Base-by-base conservation (phyloP, 1,139 yeast genomes). In the Sporopachydermia cereana region DNA sequence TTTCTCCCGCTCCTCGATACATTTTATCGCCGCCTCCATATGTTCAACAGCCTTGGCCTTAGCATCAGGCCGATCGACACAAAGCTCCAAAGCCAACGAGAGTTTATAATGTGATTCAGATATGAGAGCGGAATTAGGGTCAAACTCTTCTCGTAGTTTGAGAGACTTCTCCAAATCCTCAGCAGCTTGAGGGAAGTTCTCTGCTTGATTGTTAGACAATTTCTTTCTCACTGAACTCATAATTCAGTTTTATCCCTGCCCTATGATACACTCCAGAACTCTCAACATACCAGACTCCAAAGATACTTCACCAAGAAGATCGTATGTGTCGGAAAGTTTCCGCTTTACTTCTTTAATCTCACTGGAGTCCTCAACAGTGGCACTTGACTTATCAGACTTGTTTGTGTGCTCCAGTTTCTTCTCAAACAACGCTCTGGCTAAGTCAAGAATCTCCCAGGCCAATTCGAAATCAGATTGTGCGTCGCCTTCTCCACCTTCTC, bases 361-460 rank as follows among this genome's bases (percentile, higher is more conserved):
- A 3, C 55, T 48, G 2, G 39, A 39, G 25, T 31, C 51, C 18
- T 58, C 49, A 17, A 56, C 55, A 17, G 51, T 50, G 30, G 34
- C 52, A 24, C n/a, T 34, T 43, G 20, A 14, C 39, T 17, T 36
- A 14, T 18, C 48, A 51, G 21, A 23, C n/a, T 49, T 48, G 24
- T 53, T 50, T 17, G 57, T 46, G 2, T 58, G 54, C 14, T 66
- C 65, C 14, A 77, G 56, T 46, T 69, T 59, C 29, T 66, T 62
- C 50, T 77, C 79, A 52, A 76, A 82, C 34, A 84, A 60, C 1
- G 81, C 68, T 53, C 96, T 71, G 1, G 94, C 73, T 43, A 83
- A 66, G 57, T 88, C 96, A 34, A 85, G 67, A 20, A 85, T 76
- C 49, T 82, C 91, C 95, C 95, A 86, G 0, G 95, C 94, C 22